Evolutionary conservation across 2,329 filamentous ascomycete genomes (phyloP).

Genomic region (Endocalyx cinctus): DNA sequence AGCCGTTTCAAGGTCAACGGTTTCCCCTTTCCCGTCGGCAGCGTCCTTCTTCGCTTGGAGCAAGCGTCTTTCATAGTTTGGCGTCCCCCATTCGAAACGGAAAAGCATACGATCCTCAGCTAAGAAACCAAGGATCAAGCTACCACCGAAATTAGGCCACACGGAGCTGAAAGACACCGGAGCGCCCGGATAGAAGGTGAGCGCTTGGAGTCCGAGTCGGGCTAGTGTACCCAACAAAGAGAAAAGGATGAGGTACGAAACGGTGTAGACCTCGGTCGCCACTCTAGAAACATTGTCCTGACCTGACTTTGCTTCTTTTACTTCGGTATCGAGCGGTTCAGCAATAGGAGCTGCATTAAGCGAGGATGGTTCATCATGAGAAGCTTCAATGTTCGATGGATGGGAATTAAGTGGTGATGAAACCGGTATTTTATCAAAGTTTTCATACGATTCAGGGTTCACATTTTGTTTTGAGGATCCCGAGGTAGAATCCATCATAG

Average conservation of each 20-base stretch:
- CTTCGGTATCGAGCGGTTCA: too few relatives aligned
- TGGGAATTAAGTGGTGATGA: too few relatives aligned
- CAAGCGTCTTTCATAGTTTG: slow-evolving; percentile 32
- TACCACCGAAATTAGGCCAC: slow-evolving; percentile 85
- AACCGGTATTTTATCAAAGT: too few relatives aligned
- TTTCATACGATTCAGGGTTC: too few relatives aligned
- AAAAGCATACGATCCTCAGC: slow-evolving; percentile 75
- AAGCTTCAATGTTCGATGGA: too few relatives aligned
- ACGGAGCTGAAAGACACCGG: slow-evolving; percentile 70
- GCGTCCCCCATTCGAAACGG: slow-evolving; percentile 57
- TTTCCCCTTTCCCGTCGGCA: slow-evolving; percentile 33
- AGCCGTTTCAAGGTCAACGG: slow-evolving; percentile 36
- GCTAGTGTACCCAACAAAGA: slow-evolving; percentile 80
- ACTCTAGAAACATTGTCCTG: slow-evolving; percentile 38
- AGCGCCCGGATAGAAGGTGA: slow-evolving; percentile 75
- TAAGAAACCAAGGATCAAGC: slow-evolving; percentile 80
- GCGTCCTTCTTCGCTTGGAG: slow-evolving; percentile 27
- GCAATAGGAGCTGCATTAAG: too few relatives aligned
- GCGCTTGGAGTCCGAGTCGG: slow-evolving; percentile 70
- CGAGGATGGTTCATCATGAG: too few relatives aligned
- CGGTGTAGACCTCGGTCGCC: slow-evolving; percentile 60
- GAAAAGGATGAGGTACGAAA: slow-evolving; percentile 82
- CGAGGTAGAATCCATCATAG: too few relatives aligned
- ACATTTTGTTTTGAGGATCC: too few relatives aligned
- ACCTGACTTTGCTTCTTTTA: slow-evolving; percentile 7